Percentiles rank a stretch among this genome's conserved stretches.
Conservation (phyloP, 1,284 basidiomycete species). For the Singerocomus inundabilis region DNA sequence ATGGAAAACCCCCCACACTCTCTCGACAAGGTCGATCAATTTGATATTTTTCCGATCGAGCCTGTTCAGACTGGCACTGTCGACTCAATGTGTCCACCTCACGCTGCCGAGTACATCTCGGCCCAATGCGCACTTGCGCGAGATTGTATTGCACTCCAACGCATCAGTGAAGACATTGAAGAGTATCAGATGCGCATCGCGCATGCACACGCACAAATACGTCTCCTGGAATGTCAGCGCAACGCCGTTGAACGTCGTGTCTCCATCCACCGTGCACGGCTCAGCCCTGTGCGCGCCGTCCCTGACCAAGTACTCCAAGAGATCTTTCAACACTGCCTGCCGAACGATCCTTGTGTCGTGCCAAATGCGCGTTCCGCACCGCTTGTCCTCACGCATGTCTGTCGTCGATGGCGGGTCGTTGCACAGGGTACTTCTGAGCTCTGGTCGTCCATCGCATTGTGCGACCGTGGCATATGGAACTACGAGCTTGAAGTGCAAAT, state of each 20-base stretch:
- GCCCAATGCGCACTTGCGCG: constrained; percentile 16
- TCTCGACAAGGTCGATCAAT: not conserved
- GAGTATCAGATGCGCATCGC: constrained; percentile 18
- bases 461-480: constrained; percentile 31
- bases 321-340: constrained; percentile 31
- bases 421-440: constrained; percentile 29
- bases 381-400: constrained; percentile 32
- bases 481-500: constrained; percentile 27
- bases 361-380: constrained; percentile 25
- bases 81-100: constrained; percentile 26
- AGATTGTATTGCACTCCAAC: constrained; percentile 15
- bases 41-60: not conserved
- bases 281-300: constrained; percentile 27
- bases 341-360: constrained; percentile 19
- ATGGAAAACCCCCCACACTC: not conserved
- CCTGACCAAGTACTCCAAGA: constrained; percentile 35
- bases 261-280: constrained; percentile 25
- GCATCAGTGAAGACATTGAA: constrained; percentile 15
- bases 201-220: constrained; percentile 18
- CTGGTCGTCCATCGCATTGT: constrained; percentile 30
- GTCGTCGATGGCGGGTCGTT: constrained; percentile 31
- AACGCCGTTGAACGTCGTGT: constrained; percentile 16
- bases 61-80: constrained; percentile 15
- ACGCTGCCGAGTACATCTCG: constrained; percentile 15
- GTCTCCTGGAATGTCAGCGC: constrained; percentile 20